These are phyloP conservation scores for Alternaria panax DNA, from an alignment of 2,329 filamentous ascomycete genomes.

Conservation along the genomic window DNA sequence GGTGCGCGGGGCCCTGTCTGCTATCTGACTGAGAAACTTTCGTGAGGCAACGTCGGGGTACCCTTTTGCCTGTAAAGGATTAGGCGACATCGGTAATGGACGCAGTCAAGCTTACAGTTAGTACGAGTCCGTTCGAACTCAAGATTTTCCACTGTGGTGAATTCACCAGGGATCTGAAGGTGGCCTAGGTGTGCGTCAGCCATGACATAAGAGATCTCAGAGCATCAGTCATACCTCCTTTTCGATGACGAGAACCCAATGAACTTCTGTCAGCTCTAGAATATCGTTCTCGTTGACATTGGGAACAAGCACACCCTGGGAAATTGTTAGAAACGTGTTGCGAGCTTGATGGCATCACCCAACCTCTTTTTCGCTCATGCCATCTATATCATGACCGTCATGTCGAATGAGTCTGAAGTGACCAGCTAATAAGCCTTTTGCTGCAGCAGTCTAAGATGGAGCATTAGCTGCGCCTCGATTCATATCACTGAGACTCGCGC, in stretches of 20 bases:
- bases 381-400: slow-evolving; percentile 55
- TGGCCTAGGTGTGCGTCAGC: slow-evolving; percentile 63
- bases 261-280: slow-evolving; percentile 59
- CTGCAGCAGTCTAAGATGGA: slow-evolving; percentile 68
- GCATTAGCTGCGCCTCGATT: slow-evolving; percentile 21
- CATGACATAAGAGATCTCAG: background rate
- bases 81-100: slow-evolving; percentile 4
- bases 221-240: slow-evolving; percentile 67
- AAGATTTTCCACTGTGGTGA: slow-evolving; percentile 62
- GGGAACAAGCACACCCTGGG: slow-evolving; percentile 70
- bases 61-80: slow-evolving; percentile 72
- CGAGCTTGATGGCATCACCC: background rate
- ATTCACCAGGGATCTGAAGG: slow-evolving; percentile 71
- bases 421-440: slow-evolving; percentile 75
- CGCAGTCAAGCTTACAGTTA: slow-evolving; percentile 65
- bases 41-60: slow-evolving; percentile 79
- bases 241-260: slow-evolving; percentile 77
- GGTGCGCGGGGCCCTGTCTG: slow-evolving; percentile 48
- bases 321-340: background rate
- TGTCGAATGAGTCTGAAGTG: slow-evolving; percentile 58
- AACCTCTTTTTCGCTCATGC: slow-evolving; percentile 53
- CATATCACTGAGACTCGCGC: slow-evolving; percentile 39
- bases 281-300: slow-evolving; percentile 57
- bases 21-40: slow-evolving; percentile 63
- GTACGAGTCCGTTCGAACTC: slow-evolving; percentile 66